A percentile compares a stretch with the other conserved stretches of the same genome.
Evolutionary conservation across 2,329 filamentous ascomycete species (phyloP).

Genomic region (Hypoxylon sp.): DNA sequence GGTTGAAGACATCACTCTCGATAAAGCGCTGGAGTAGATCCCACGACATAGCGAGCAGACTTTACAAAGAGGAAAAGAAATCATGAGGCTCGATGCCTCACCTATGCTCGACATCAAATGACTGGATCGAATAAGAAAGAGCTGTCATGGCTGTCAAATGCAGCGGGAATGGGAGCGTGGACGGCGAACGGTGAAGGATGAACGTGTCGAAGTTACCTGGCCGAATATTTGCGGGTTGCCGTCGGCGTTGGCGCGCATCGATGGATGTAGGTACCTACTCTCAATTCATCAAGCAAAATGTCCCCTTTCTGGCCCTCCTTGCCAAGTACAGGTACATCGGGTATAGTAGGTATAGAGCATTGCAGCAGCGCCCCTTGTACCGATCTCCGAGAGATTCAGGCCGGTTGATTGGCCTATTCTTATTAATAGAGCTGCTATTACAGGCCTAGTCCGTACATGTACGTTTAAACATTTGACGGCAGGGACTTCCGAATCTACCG

Average conservation of each 20-base stretch:
- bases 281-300: constrained; percentile 26
- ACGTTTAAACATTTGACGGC: constrained; percentile 20
- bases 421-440: constrained; percentile 21
- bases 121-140: constrained; percentile 41
- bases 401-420: constrained; percentile 28
- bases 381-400: neutral
- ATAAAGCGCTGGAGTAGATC: constrained; percentile 91
- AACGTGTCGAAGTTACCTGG: constrained; percentile 30
- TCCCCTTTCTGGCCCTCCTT: constrained; percentile 37
- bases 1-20: constrained; percentile 94
- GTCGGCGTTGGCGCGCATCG: constrained; percentile 36
- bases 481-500: constrained; percentile 36
- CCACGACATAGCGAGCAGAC: constrained; percentile 75
- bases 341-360: constrained; percentile 11
- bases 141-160: constrained; percentile 51
- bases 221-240: constrained; percentile 30
- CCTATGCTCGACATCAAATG: constrained; percentile 50
- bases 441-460: constrained; percentile 23
- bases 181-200: constrained; percentile 17
- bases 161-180: constrained; percentile 35
- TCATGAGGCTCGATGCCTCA: constrained; percentile 53
- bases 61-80: constrained; percentile 47
- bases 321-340: constrained; percentile 37
- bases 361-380: neutral
- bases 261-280: constrained; percentile 9